Conservation (phyloP, 2,329 filamentous ascomycete species). For the Hypoxylon sp. region DNA sequence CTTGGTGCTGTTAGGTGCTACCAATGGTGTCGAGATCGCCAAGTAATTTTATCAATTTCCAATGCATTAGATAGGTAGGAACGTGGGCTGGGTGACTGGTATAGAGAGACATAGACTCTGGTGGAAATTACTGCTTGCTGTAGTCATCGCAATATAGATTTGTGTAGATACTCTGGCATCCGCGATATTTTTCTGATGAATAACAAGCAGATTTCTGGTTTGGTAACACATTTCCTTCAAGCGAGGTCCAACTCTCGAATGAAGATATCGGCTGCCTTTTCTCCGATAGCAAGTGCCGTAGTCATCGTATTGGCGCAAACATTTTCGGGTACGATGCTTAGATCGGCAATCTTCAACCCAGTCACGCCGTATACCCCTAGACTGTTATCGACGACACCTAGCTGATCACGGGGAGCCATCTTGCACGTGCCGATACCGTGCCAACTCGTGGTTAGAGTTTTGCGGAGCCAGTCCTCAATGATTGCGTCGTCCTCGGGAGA, state of each 20-base stretch:
- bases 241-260: not conserved
- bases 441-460: slow-evolving; percentile 49
- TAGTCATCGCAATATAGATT: too few relatives aligned
- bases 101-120: too few relatives aligned
- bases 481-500: slow-evolving; percentile 54
- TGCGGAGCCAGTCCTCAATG: slow-evolving; percentile 50
- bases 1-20: too few relatives aligned
- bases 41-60: too few relatives aligned
- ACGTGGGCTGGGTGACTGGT: too few relatives aligned
- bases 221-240: too few relatives aligned
- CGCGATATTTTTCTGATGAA: too few relatives aligned
- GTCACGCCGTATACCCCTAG: slow-evolving; percentile 50
- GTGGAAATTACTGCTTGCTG: too few relatives aligned
- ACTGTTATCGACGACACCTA: slow-evolving; percentile 49
- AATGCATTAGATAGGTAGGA: too few relatives aligned
- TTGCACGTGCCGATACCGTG: slow-evolving; percentile 50
- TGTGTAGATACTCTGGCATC: too few relatives aligned
- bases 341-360: slow-evolving; percentile 49
- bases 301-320: slow-evolving; percentile 55
- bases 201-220: too few relatives aligned
- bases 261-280: not conserved
- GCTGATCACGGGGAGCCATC: slow-evolving; percentile 48
- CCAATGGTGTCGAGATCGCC: slow-evolving; percentile 67
- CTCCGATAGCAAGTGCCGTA: slow-evolving; percentile 54
- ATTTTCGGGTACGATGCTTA: slow-evolving; percentile 44